Evolutionary conservation across 2,329 filamentous ascomycete genomes (phyloP), one percentile per base, ranked within the genome.

Genomic region (Alternaria brassicae): DNA sequence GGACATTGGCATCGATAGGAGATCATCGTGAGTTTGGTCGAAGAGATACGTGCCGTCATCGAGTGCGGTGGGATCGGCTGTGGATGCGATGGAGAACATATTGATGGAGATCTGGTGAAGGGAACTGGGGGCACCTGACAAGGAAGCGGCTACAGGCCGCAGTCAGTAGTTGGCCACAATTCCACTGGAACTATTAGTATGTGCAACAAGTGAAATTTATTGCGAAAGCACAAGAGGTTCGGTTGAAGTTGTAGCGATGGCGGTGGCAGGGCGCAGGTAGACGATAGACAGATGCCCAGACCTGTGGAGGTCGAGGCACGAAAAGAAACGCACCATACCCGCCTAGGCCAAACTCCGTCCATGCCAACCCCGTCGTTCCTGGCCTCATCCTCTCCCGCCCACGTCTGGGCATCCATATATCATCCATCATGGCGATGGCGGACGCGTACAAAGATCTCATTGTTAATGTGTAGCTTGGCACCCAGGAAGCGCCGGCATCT

Each of bases 1-100:
- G 53, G 72, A 63, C 64, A 76, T 68, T 41, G 75, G 67, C 52
- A 76, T 67, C 54, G 73, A 70, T 39, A 77, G 53, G 52, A 76
- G 58, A 44, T 67, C 71, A 68, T 75, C 65, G 53, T 74, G 68
- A 51, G 65, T 62, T 51, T 70, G 68, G 30, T 68, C 68, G 67
- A 78, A 78, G 49, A 77, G 68, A 61, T 71, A 74, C n/a, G 72
- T 66, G 58, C 67, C 68, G 56, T 76, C 74, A 65, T 75, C 70
- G 66, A 77, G 66, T 36, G 69, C 70, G 63, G 69, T 72, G 58
- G 72, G 60, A 57, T 77, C 73, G 69, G 67, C 61, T 52, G 71
- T 70, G 56, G 73, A 62, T 63, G 69, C 66, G 67, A 77, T 68
- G 58, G 73, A 70, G 66, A 75, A 77, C 73, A 78, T 77, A 63